These are phyloP conservation scores for Thielaviopsis cerberus DNA, from an alignment of 2,329 filamentous ascomycete species.

Conservation along the genomic window DNA sequence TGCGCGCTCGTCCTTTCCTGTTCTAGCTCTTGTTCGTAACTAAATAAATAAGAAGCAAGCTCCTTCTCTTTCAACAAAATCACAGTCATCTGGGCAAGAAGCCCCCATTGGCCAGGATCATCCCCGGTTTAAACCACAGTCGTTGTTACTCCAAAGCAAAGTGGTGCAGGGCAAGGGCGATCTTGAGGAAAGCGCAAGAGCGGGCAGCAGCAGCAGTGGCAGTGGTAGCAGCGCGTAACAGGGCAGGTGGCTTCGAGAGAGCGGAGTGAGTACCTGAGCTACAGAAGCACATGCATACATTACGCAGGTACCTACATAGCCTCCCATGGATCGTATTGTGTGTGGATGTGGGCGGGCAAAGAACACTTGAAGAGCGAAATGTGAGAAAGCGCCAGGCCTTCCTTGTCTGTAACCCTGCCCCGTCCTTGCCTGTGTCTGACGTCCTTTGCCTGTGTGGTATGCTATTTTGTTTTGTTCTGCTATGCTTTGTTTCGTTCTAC, in stretches of 20 bases:
- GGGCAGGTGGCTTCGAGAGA: no score
- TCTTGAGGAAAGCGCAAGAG: background rate
- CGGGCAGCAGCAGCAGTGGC: no score
- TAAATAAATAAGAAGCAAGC: no score
- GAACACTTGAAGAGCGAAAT: background rate
- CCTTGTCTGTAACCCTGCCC: no score
- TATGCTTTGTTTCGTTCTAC: no score
- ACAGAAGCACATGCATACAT: background rate
- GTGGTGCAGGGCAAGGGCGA: background rate
- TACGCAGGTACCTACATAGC: background rate
- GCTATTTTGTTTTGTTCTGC: no score
- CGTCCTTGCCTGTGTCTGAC: background rate
- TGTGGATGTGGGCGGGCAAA: background rate
- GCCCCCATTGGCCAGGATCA: background rate
- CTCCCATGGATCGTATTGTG: background rate
- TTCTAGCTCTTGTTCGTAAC: no score
- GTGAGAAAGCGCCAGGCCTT: background rate
- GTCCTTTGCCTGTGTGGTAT: no score
- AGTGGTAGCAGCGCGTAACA: no score
- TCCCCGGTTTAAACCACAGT: background rate
- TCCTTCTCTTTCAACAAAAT: background rate
- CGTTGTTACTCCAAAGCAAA: background rate
- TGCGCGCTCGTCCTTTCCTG: background rate
- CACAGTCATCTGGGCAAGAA: background rate
- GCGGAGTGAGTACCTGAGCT: background rate